These are phyloP conservation scores for Furcasterigmium sp. DNA, from an alignment of 2,329 filamentous ascomycete genomes.

Conservation along the genomic window DNA sequence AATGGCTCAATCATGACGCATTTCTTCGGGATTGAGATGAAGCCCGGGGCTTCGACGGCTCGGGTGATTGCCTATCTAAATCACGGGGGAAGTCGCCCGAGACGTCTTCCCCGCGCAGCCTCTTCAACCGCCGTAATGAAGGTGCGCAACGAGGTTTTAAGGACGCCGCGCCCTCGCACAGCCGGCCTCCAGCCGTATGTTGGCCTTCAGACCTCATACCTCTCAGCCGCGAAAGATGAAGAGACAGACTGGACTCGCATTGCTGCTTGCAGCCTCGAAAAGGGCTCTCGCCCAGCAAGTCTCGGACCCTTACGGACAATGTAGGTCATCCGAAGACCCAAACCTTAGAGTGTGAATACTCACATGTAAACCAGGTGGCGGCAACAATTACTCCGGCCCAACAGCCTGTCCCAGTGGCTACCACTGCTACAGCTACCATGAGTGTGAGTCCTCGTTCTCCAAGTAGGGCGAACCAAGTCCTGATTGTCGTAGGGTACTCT, in stretches of 20 bases:
- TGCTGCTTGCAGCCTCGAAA: neutral
- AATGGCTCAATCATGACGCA: neutral
- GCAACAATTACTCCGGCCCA: slow-evolving; percentile 7
- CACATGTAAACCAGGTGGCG: neutral
- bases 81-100: too few relatives aligned
- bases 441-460: slow-evolving; percentile 5
- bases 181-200: too few relatives aligned
- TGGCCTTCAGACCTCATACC: too few relatives aligned
- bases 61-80: too few relatives aligned
- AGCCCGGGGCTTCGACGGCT: too few relatives aligned
- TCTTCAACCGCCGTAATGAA: neutral
- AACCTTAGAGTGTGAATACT: neutral
- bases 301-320: slow-evolving; percentile 8
- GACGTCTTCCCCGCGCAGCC: neutral
- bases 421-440: slow-evolving; percentile 7
- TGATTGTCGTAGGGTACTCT: slow-evolving; percentile 7
- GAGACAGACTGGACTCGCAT: slow-evolving; percentile 2
- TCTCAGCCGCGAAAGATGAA: neutral
- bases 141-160: too few relatives aligned
- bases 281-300: slow-evolving; percentile 1
- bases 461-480: too few relatives aligned
- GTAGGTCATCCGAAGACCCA: neutral
- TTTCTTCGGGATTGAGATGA: too few relatives aligned
- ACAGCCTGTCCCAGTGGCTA: slow-evolving; percentile 6
- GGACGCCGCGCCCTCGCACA: too few relatives aligned